Base-by-base conservation (phyloP, 768 basidiomycete genomes). In the Heimioporus sp. region DNA sequence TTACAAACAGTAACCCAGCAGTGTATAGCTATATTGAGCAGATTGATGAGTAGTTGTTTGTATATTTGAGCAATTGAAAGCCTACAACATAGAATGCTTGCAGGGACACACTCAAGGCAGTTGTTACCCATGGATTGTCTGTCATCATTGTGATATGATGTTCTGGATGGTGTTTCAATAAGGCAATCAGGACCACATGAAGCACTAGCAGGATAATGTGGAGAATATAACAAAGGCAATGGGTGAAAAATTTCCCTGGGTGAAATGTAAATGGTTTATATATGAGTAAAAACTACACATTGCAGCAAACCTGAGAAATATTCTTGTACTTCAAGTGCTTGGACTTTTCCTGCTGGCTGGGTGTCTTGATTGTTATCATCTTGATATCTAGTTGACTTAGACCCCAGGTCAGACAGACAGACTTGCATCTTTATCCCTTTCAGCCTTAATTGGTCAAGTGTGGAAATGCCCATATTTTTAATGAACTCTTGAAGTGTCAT, bases 1-100 rank as follows among this genome's bases (percentile, higher is more conserved):
- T 56, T 1, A 64, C 12, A 24, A 56, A 59, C 5, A 65, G 55
- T 24, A 65, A 51, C 4, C 43, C 39, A 31, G 53, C 56, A 54
- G 56, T 50, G 12, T 59, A 62, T 2, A 61, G 4, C 60, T 61
- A 20, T n/a, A n/a, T n/a, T n/a, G 9, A 13, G 19, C 12, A 3
- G n/a, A 15, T 0, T 20, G 24, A 11, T 16, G 12, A 20, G 16
- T n/a, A n/a, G n/a, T n/a, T n/a, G n/a, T n/a, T n/a, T n/a, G n/a
- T n/a, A n/a, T 16, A 2, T 20, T 21, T 16, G 17, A 6, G 5
- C n/a, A n/a, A 19, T 15, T n/a, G 31, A 4, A 30, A 30, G 31
- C 46, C 15, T 4, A 48, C 46, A 19, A 38, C 16, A 24, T 48
- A 48, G 17, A 48, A 48, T 48, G 46, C 46, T 13, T 48, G 46